Evolutionary conservation across 2,329 filamentous ascomycete genomes (phyloP), one percentile per base, ranked within the genome.

Genomic region (Pseudonectria foliicola): DNA sequence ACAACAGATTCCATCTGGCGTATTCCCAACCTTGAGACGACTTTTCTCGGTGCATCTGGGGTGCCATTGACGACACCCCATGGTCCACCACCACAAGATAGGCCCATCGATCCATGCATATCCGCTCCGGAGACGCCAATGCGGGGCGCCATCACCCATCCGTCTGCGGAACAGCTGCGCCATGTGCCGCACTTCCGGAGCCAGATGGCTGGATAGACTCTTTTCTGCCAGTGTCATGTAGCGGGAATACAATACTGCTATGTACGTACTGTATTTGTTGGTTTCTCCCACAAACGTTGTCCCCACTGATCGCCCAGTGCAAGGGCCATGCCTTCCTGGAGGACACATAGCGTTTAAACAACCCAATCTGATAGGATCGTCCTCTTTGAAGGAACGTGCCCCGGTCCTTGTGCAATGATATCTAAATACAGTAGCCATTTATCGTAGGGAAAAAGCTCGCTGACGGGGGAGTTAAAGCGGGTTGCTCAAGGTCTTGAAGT

Each of bases 141-240:
- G 34, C 25, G 35, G 37, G 28, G 31, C 41, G 42, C 27, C 29
- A 25, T 25, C 35, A 33, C 38, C 39, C 45, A 46, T 34, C 47
- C 15, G 37, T 34, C 43, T 38, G 37, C 38, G 29, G 33, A 27
- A 13, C 12, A 35, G 41, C 41, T 36, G 46, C 48, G 43, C 48
- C 46, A 50, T 42, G 48, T 52, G 49, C 49, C 49, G 49, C 42
- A 52, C 38, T 40, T 46, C 48, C 49, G 49, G 37, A 33, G 21
- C 30, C 18, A 21, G 18, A 21, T 40, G 30, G 30, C 42, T 40
- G 39, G 31, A 44, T 33, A 48, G 31, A 38, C 37, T 38, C 37
- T 38, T 28, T 32, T 43, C 34, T 39, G 35, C 39, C 34, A 35
- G 31, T 39, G 38, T 29, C 36, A 31, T 27, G 24, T 21, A 18